These are phyloP conservation scores for Cryptococcus depauperatus DNA, from an alignment of 1,284 basidiomycete species.

Conservation along the genomic window DNA sequence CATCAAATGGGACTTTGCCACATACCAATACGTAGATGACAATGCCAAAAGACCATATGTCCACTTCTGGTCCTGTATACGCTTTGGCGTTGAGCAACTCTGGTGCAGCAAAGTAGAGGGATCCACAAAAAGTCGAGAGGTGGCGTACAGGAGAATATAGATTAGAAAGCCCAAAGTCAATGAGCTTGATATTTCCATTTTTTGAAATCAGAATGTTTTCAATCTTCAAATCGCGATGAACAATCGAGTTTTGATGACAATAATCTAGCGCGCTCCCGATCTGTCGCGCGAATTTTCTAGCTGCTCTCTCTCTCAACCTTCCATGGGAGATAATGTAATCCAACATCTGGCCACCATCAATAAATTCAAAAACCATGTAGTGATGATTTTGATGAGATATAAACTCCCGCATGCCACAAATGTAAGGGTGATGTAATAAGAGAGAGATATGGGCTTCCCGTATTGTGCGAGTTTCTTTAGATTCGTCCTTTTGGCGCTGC, in stretches of 20 bases:
- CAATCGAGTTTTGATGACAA: conserved; percentile 94
- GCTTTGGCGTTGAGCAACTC: conserved; percentile 93
- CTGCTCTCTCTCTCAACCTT: conserved; percentile 86
- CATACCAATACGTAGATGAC: conserved; percentile 96
- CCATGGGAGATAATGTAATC: conserved; percentile 99
- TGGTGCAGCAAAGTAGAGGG: conserved; percentile 95
- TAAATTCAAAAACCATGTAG: conserved; percentile 99
- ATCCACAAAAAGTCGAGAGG: conserved; percentile 92
- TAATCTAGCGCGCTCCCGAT: conserved; percentile 94
- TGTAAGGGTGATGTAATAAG: conserved; percentile 94
- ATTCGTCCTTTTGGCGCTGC: conserved; percentile 74
- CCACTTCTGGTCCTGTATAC: conserved; percentile 95
- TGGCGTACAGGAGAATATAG: conserved; percentile 79
- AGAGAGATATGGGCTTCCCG: conserved; percentile 90
- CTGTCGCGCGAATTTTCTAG: conserved; percentile 92
- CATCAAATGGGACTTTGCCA: conserved; percentile 97
- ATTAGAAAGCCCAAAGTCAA: conserved; percentile 97
- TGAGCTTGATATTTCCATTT: conserved; percentile 98
- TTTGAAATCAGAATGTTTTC: conserved; percentile 99
- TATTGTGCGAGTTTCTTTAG: conserved; percentile 91
- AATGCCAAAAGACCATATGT: conserved; percentile 98
- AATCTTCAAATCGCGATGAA: conserved; percentile 95
- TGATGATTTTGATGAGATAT: conserved; percentile 92
- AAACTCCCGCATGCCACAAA: conserved; percentile 99
- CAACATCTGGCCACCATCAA: conserved; percentile 98